Base-by-base conservation (phyloP, 352 stramenopile species). In the Phytophthora ramorum region DNA sequence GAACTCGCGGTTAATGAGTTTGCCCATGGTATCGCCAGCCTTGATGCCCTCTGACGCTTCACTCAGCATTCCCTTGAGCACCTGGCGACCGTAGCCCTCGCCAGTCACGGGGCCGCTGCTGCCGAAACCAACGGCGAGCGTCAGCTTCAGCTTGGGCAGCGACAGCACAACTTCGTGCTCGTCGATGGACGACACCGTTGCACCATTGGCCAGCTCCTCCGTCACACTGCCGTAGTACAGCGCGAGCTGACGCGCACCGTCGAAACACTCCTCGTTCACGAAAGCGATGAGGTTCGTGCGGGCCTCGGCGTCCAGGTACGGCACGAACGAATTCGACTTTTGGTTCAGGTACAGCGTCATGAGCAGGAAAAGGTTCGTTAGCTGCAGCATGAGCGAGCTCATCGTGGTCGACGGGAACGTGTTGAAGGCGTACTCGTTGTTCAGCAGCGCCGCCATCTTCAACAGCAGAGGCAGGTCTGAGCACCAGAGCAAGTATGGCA, bases 401-500 rank as follows among this genome's bases (percentile, higher is more conserved):
- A 76, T 71, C 0, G 83, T 63, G 6, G 96, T 99, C 37, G 97
- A 91, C 22, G 97, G 98, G 82, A 95, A 99, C 40, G 97, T 91
- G 81, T 99, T 99, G 75, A 98, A 99, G 49, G 93, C 93, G 54
- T 87, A 95, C 67, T 97, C 91, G 59, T 89, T 89, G 16, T 87
- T 79, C 26, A 92, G 63, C 16, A 96, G 59, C 32, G 87, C 89
- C 58, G 98, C 93, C 69, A 88, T 76, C 58, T 89, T 89, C 55
- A 98, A 83, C 13, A 94, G 63, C 37, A 93, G 50, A 19, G 91
- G 88, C 32, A 98, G 66, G 54, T 93, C 84, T 12, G 89, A 93
- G 64, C 94, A 90, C 90, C 90, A 99, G 7, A 98, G 70, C 64
- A 99, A 58, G 58, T 98, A 97, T 14, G 97, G 96, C 32, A 99